phyloP scores from a whole-genome alignment of 805 yeast genomes.

The Saccharomycopsis schoenii region DNA sequence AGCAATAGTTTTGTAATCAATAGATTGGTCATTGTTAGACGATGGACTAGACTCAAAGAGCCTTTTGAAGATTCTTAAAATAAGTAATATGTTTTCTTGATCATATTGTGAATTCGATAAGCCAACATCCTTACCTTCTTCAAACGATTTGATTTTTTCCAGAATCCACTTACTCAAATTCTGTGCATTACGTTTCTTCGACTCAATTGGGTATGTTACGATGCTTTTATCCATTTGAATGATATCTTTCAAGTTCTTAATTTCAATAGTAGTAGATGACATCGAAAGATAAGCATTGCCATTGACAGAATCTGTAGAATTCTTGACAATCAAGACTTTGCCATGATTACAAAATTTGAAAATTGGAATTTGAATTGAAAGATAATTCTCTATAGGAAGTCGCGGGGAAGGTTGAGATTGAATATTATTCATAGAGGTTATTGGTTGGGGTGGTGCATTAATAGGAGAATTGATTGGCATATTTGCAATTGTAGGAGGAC shows the following conservation, averaged over 20 bases:
- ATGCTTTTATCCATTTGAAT: constrained; percentile 5
- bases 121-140: not conserved
- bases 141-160: constrained; percentile 1
- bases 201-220: constrained; percentile 14
- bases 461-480: not conserved
- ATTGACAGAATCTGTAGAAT: not conserved
- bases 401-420: not conserved
- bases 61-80: constrained; percentile 10
- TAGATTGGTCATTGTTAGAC: not conserved
- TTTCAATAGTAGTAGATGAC: not conserved
- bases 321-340: constrained; percentile 5
- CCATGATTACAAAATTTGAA: constrained; percentile 11
- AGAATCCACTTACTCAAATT: constrained; percentile 14
- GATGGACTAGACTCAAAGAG: constrained; percentile 1
- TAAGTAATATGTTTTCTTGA: constrained; percentile 5
- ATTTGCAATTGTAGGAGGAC: not conserved
- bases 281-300: not conserved
- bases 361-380: constrained; percentile 13
- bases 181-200: constrained; percentile 9
- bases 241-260: constrained; percentile 5
- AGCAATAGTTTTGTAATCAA: constrained; percentile 5
- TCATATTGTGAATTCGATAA: not conserved
- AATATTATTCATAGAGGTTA: not conserved
- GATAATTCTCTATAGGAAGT: constrained; percentile 11
- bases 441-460: not conserved